These are phyloP conservation scores for Plantago major DNA, from an alignment of 257 asterid species.

Conservation along the genomic window DNA sequence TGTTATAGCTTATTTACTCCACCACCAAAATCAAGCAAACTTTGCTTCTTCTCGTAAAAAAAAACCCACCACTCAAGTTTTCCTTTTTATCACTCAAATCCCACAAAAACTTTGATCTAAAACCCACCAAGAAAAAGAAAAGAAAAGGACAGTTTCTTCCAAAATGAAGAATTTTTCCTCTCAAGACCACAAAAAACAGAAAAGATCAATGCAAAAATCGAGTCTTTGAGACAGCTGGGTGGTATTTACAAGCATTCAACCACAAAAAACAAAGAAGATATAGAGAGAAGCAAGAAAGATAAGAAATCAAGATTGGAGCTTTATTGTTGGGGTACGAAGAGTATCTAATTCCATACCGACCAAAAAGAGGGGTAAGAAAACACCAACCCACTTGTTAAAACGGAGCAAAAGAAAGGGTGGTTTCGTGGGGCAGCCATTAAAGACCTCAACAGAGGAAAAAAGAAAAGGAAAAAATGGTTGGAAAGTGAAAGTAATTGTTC, in stretches of 20 bases:
- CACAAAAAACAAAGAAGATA: slow-evolving; percentile 14
- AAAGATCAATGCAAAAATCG: slow-evolving; percentile 21
- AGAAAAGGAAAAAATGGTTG: slow-evolving; percentile 28
- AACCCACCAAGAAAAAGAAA: neutral
- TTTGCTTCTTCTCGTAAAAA: no score
- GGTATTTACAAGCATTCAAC: slow-evolving; percentile 29
- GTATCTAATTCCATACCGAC: slow-evolving; percentile 51
- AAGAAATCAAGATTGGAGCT: slow-evolving; percentile 11
- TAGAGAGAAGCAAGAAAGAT: slow-evolving; percentile 14
- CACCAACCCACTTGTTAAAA: slow-evolving; percentile 50
- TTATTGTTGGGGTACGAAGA: slow-evolving; percentile 23
- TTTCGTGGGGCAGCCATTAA: slow-evolving; percentile 75
- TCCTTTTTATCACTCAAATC: neutral
- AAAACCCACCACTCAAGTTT: neutral
- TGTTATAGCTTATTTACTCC: neutral
- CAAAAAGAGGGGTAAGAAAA: slow-evolving; percentile 33
- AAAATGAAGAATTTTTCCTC: neutral
- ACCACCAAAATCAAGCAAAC: slow-evolving; percentile 22
- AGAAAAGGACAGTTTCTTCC: neutral
- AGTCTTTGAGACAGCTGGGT: slow-evolving; percentile 27
- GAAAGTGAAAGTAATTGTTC: slow-evolving; percentile 32
- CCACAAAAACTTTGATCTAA: neutral
- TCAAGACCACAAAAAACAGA: neutral
- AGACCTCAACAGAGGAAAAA: slow-evolving; percentile 29
- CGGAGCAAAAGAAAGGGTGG: slow-evolving; percentile 24